Conservation (phyloP, 148 eudicot genomes). For the Rhododendron mucronatum region DNA sequence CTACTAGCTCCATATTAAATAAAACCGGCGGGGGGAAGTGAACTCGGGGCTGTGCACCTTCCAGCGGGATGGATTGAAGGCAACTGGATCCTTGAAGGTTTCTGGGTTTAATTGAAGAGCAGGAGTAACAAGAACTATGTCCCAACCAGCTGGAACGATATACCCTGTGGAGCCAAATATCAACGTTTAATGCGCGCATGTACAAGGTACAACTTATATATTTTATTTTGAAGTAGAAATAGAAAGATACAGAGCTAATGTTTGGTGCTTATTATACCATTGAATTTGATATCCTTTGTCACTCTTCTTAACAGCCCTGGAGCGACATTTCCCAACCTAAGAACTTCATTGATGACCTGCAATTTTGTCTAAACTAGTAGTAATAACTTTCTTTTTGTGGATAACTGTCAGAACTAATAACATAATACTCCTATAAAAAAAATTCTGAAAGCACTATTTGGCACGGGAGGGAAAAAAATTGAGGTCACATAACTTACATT, state of each 20-base stretch:
- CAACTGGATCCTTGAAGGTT: not conserved
- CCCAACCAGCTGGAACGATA: slow-evolving; percentile 5
- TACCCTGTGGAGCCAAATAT: not conserved
- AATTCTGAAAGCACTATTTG: not conserved
- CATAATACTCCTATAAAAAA: not conserved
- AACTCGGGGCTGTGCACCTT: not conserved
- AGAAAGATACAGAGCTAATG: not conserved
- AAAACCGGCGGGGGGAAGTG: no score
- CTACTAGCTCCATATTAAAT: not conserved
- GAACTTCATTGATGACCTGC: slow-evolving; percentile 55
- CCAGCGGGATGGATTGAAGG: slow-evolving; percentile 7
- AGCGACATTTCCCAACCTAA: slow-evolving; percentile 43
- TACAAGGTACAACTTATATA: not conserved
- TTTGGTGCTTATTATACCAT: not conserved
- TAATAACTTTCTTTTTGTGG: no score
- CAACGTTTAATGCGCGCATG: not conserved
- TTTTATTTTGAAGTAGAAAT: not conserved
- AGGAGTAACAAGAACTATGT: slow-evolving; percentile 1
- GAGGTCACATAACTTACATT: slow-evolving; percentile 20
- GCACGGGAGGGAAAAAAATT: not conserved
- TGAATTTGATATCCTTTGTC: slow-evolving; percentile 24
- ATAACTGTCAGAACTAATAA: not conserved
- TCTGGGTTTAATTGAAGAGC: not conserved
- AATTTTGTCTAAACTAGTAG: not conserved
- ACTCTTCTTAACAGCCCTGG: slow-evolving; percentile 52